A percentile compares a stretch with the other conserved stretches of the same genome.
phyloP scores from a whole-genome alignment of 495 filamentous ascomycete genomes.

The Penicillium angulare region DNA sequence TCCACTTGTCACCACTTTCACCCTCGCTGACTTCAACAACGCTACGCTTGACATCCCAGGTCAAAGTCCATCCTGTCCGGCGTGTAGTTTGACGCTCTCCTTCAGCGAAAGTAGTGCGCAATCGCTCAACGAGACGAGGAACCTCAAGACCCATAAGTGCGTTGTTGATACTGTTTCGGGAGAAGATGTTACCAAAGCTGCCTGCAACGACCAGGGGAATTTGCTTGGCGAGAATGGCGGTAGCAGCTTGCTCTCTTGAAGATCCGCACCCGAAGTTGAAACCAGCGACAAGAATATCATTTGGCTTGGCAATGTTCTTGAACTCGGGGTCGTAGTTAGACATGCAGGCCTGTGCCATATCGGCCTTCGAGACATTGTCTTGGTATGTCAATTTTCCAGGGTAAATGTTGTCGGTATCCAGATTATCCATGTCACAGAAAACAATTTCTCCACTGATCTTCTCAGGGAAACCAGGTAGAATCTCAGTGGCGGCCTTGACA shows the following conservation, averaged over 20 bases:
- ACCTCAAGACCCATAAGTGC: conserved; percentile 82
- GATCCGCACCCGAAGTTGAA: conserved; percentile 90
- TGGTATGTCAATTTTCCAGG: conserved; percentile 90
- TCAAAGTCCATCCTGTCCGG: conserved; percentile 83
- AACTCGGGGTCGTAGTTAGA: conserved; percentile 85
- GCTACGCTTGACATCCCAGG: conserved; percentile 78
- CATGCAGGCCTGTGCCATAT: conserved; percentile 90
- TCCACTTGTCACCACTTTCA: conserved; percentile 61
- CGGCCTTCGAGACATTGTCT: conserved; percentile 69
- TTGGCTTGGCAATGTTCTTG: conserved; percentile 50
- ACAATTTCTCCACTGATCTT: conserved; percentile 51
- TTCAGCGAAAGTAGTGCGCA: conserved; percentile 61
- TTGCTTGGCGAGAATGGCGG: conserved; percentile 79
- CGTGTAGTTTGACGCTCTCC: conserved; percentile 48
- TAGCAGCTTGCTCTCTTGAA: conserved; percentile 85
- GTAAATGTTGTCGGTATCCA: conserved; percentile 69
- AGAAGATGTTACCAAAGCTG: conserved; percentile 88
- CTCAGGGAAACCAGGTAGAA: conserved; percentile 54
- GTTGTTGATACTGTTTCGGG: conserved; percentile 89
- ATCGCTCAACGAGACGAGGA: conserved; percentile 65
- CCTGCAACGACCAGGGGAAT: conserved; percentile 83
- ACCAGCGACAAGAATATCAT: conserved; percentile 81
- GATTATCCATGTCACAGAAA: conserved; percentile 53
- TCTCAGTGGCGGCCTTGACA: conserved; percentile 34
- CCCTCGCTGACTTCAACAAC: conserved; percentile 72